Evolutionary conservation across 768 basidiomycete genomes (phyloP).

Genomic region (Leccinum variicolor): DNA sequence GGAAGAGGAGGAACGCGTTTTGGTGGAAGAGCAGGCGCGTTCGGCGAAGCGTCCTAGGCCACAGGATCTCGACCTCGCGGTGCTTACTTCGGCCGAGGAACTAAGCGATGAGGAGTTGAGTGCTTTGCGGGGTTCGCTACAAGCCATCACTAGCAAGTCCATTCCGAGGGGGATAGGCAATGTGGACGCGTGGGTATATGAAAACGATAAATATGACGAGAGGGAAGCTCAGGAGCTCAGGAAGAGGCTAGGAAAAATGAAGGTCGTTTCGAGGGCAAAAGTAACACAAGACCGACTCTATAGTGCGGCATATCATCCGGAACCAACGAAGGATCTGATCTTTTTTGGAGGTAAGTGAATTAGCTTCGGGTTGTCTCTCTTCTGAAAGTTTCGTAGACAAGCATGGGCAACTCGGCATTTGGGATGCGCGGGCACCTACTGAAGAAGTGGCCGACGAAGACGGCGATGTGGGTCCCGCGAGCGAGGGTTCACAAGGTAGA

Average conservation of each 20-base stretch:
- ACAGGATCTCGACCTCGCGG: constrained; percentile 57
- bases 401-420: constrained; percentile 78
- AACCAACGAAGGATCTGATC: constrained; percentile 74
- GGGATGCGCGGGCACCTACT: constrained; percentile 73
- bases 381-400: constrained; percentile 54
- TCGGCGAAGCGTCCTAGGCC: constrained; percentile 67
- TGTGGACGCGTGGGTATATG: constrained; percentile 52
- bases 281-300: constrained; percentile 75
- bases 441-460: constrained; percentile 71
- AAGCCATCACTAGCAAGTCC: constrained; percentile 34
- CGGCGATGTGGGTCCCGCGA: constrained; percentile 38
- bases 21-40: constrained; percentile 59
- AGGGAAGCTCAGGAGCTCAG: constrained; percentile 52
- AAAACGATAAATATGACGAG: constrained; percentile 44
- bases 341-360: constrained; percentile 70
- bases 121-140: constrained; percentile 44
- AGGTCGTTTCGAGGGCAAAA: constrained; percentile 74
- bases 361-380: not conserved
- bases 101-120: constrained; percentile 42
- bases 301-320: constrained; percentile 78
- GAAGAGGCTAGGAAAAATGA: constrained; percentile 51
- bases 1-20: constrained; percentile 60
- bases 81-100: constrained; percentile 50
- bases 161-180: constrained; percentile 39
- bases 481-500: constrained; percentile 60